Conservation (phyloP, 805 yeast genomes). For the Candida bentonensis region DNA sequence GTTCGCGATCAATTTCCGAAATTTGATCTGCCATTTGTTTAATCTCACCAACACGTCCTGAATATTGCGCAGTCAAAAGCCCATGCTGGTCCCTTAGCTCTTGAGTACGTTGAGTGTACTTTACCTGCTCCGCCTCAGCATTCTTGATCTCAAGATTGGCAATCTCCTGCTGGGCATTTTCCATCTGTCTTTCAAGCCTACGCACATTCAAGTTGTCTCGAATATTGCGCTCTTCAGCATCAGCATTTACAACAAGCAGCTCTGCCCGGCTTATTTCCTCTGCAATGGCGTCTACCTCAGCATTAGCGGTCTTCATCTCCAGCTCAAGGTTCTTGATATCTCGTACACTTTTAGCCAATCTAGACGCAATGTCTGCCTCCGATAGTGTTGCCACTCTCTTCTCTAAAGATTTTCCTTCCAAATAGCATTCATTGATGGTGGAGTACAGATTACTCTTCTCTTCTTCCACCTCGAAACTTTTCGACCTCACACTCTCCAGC, state of each 20-base stretch:
- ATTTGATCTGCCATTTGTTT: constrained; percentile 70
- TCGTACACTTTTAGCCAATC: background rate
- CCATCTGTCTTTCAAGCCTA: constrained; percentile 27
- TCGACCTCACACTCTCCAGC: background rate
- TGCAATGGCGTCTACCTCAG: constrained; percentile 1
- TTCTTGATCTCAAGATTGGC: constrained; percentile 33
- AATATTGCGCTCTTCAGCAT: constrained; percentile 47
- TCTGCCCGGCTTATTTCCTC: constrained; percentile 3
- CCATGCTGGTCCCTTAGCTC: constrained; percentile 37
- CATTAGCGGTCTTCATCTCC: background rate
- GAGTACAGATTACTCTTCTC: constrained; percentile 9
- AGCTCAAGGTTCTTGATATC: constrained; percentile 1
- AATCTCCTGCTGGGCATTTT: constrained; percentile 27
- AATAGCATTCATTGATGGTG: background rate
- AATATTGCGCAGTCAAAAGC: constrained; percentile 45
- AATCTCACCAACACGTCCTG: constrained; percentile 74
- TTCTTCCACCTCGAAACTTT: background rate
- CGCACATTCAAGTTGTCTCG: constrained; percentile 51
- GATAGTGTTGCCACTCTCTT: constrained; percentile 2
- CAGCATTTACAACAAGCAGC: constrained; percentile 26
- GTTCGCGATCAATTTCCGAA: constrained; percentile 37
- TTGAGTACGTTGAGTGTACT: constrained; percentile 45
- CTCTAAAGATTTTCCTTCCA: background rate
- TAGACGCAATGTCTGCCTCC: constrained; percentile 2
- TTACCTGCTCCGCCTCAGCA: constrained; percentile 47